Base-by-base conservation (phyloP, 257 asterid genomes). In the Fraxinus quadrangulata region DNA sequence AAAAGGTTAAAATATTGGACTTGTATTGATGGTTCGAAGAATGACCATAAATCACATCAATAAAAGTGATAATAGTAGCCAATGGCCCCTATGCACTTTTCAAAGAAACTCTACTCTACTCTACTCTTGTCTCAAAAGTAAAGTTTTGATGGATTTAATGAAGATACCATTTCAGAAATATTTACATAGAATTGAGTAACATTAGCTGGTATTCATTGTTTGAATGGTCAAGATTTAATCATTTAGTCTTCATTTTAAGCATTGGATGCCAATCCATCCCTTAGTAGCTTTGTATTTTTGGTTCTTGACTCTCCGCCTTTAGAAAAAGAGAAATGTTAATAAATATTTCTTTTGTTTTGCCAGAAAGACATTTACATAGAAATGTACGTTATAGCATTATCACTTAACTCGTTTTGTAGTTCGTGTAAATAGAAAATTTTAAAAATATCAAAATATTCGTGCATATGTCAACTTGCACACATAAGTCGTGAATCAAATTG, bases 221-320 rank as follows among this genome's bases (percentile, higher is more conserved):
- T 89, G 96, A 92, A 92, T 73, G 96, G 94, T 93, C 96, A 93
- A 93, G 87, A 82, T 81, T 78, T 86, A 61, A 90, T 93, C 81
- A 91, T 91, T 83, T 85, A 91, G 90, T 85, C 87, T 87, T 86
- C 94, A 87, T 84, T 85, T 82, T 83, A 84, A 71, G 81, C 96
- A 85, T 93, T 77, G 97, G 98, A 93, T 93, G 61, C 98, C 90
- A 73, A 34, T 75, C 26, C 21, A 17, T 6, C 80, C 83, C 49
- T 81, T 89, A 79, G 67, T 67, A 66, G 79, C 84, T 83, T 80
- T 84, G 75, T 81, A 84, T 87, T 78, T 83, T 85, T 82, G 17
- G 76, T 83, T 78, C 69, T 80, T 80, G 79, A 79, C 80, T 71
- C 24, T 81, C 84, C 82, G 37, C 82, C 74, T 26, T 26, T 63